Percentiles rank a stretch among this genome's conserved stretches.
Evolutionary conservation across 768 basidiomycete genomes (phyloP).

Genomic region (Boletus pseudopeckii): DNA sequence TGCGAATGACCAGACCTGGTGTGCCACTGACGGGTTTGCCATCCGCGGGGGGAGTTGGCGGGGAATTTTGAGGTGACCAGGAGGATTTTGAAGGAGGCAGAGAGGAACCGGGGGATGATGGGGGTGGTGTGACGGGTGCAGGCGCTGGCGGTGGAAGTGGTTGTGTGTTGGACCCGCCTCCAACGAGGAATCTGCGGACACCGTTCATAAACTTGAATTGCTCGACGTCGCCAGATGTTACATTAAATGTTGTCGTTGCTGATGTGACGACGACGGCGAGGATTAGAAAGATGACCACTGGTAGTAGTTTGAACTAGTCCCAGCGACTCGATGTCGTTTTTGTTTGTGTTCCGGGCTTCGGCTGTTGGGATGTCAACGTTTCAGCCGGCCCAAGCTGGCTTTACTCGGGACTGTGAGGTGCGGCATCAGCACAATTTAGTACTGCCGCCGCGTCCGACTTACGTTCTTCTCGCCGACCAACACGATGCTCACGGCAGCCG

Average conservation of each 20-base stretch:
- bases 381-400: background rate
- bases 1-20: slow-evolving; percentile 46
- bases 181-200: slow-evolving; percentile 60
- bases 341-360: background rate
- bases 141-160: slow-evolving; percentile 15
- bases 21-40: slow-evolving; percentile 21
- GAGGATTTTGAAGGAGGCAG: slow-evolving; percentile 33
- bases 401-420: background rate
- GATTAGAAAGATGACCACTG: background rate
- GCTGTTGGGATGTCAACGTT: background rate
- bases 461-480: slow-evolving; percentile 14
- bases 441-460: slow-evolving; percentile 4
- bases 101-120: slow-evolving; percentile 23
- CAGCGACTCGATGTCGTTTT: background rate
- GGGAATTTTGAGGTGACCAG: slow-evolving; percentile 45
- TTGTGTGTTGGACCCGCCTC: slow-evolving; percentile 38
- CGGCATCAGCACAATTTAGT: background rate
- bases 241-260: slow-evolving; percentile 21
- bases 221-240: slow-evolving; percentile 16
- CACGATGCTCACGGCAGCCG: slow-evolving; percentile 19
- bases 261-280: background rate
- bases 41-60: slow-evolving; percentile 28
- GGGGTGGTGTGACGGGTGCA: slow-evolving; percentile 21
- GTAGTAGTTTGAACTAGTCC: background rate
- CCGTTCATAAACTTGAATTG: slow-evolving; percentile 53